Evolutionary conservation across 768 basidiomycete species (phyloP).

Genomic region (Lentinula aciculospora): DNA sequence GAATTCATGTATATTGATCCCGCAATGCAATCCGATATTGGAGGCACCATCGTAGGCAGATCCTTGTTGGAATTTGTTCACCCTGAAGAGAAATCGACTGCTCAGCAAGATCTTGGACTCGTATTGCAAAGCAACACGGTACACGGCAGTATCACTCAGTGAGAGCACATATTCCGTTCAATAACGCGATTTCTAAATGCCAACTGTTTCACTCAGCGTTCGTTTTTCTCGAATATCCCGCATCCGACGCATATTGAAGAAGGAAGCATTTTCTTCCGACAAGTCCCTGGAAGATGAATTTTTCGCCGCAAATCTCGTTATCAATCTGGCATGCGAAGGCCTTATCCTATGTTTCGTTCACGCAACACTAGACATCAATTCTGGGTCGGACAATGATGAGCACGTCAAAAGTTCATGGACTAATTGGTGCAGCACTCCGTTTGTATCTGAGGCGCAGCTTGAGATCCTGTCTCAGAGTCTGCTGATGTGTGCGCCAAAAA

Average conservation of each 20-base stretch:
- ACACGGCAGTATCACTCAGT: conserved; percentile 82
- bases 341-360: conserved; percentile 88
- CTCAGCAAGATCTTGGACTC: conserved; percentile 65
- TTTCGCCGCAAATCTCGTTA: conserved; percentile 84
- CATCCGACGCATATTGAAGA: conserved; percentile 69
- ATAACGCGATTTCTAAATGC: conserved; percentile 11
- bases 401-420: conserved; percentile 66
- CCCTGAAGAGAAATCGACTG: conserved; percentile 76
- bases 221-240: conserved; percentile 73
- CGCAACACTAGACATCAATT: conserved; percentile 67
- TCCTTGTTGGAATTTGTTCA: conserved; percentile 76
- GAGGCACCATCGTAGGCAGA: conserved; percentile 59
- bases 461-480: conserved; percentile 56
- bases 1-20: conserved; percentile 83
- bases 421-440: conserved; percentile 84
- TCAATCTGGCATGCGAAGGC: conserved; percentile 84
- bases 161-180: conserved; percentile 15
- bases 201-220: conserved; percentile 42
- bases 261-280: conserved; percentile 52
- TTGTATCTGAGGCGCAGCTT: conserved; percentile 52
- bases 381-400: conserved; percentile 70
- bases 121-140: conserved; percentile 71
- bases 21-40: conserved; percentile 67
- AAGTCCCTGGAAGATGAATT: conserved; percentile 70
- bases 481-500: conserved; percentile 45